Base-by-base conservation (phyloP, 768 basidiomycete genomes). In the Panellus pusillus region DNA sequence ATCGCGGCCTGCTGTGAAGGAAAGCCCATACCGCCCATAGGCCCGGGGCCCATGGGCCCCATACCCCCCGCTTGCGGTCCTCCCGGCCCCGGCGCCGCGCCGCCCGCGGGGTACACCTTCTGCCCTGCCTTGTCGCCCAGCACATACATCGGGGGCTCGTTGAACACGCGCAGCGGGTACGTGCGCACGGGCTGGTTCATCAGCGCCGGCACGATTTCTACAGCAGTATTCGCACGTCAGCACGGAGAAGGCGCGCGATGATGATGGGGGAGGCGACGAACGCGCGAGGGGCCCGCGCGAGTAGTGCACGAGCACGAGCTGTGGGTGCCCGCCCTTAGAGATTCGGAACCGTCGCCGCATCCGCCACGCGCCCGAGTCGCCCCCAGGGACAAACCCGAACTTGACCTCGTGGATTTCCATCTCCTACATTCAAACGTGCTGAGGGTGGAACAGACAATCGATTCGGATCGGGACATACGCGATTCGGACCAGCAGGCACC, bases 241-340 rank as follows among this genome's bases (percentile, higher is more conserved):
- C 14, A 31, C 38, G 40, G 18, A 43, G 49, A 44, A 27, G 54
- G 63, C 43, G 50, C 37, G 47, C n/a, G 36, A 51, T 40, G 50
- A 14, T 35, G 14, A 14, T n/a, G n/a, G n/a, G 45, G 8, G 29
- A 39, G 52, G 20, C 48, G 62, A 79, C 88, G 69, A 67, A 91
- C 89, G 78, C 42, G 78, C 74, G 9, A 75, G 58, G 11, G 78
- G 83, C 5, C 86, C 87, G 61, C 87, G 81, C 28, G 81, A 75
- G 64, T 92, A 93, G 63, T 93, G 89, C 0, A 91, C 79, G 6
- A 93, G 80, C 15, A 85, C 75, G n/a, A 92, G 78, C 49, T 83
- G 80, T 0, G 84, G 79, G 61, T 89, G 82, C 0, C 89, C 88
- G 27, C 88, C 89, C 65, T 88, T 90, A 39, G 71, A 55, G 35